Base-by-base conservation (phyloP, 768 basidiomycete species). In the Floccularia luteovirens region DNA sequence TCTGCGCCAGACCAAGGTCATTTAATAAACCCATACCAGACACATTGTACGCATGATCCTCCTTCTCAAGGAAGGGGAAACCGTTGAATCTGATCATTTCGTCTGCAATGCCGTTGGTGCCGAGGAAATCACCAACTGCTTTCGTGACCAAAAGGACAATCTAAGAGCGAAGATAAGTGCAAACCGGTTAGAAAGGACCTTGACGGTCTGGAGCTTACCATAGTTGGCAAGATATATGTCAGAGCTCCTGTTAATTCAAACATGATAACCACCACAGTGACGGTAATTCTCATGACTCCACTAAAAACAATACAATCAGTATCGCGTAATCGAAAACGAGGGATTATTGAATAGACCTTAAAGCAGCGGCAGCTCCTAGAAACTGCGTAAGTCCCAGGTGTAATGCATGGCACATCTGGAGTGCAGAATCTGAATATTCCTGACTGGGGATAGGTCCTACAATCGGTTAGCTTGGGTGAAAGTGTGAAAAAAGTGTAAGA, bases 241-340 rank as follows among this genome's bases (percentile, higher is more conserved):
- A 98, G 60, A 4, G 96, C 94, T 10, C 96, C 96, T 3, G 96
- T 99, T 14, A 99, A 71, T 54, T 98, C 94, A 57, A 97, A 98
- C 92, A 99, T 98, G 60, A 99, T 93, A 24, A 98, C 96, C 5
- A 98, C 96, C 4, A 99, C 92, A 0, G 93, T 90, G 20, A 98
- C 91, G 0, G 96, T 99, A 43, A 98, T 88, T 50, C 93, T 77
- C 76, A 97, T 99, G 39, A 98, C 81, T 24, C 96, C 94, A 40
- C 96, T 37, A 37, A 23, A 37, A 6, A 37, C n/a, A n/a, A n/a
- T n/a, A 12, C 5, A 20, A 20, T 37, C 11, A 24, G 10, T 10
- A 12, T 37, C 11, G 20, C n/a, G n/a, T n/a, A 37, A 37, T 37
- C 7, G 11, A 12, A 37, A 23, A 17, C 10, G 5, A 11, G 14